Evolutionary conservation across 2,329 filamentous ascomycete species (phyloP), one percentile per base, ranked within the genome.

Genomic region (Sporothrix globosa): DNA sequence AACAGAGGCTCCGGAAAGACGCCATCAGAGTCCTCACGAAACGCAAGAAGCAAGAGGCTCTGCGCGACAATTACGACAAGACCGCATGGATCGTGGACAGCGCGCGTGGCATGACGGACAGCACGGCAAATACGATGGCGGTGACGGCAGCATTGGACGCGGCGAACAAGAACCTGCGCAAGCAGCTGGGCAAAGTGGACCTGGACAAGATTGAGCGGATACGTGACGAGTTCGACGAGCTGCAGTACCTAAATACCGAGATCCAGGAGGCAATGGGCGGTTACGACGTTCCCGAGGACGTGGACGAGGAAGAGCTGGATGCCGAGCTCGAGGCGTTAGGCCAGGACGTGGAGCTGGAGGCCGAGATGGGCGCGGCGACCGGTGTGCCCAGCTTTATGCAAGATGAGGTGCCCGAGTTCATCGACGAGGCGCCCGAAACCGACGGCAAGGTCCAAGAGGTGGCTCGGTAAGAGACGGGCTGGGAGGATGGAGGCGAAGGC

Each of bases 161-260:
- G 1, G 97, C 95, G 30, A 97, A 96, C 77, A 97, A 97, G 83
- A 91, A 93, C 77, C 86, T 99, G 74, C 90, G 90, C 78, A 92
- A 92, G 80, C 95, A 98, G 84, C 98, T 98, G 78, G 95, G 95
- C 76, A 97, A 97, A 84, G 92, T 99, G 74, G 91, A 99, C 77
- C 91, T 99, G 69, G 96, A 98, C 81, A 93, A 97, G 86, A 98
- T 99, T 76, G 96, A 99, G 86, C 86, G 91, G 75, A 87, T 99
- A 86, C 95, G 99, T 86, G 96, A 99, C 79, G 95, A 99, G 82
- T 98, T 99, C 96, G 94, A 94, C 6, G 96, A 99, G 81, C 80
- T 99, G 76, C 92, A 99, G 88, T 96, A 99, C 78, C 90, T 97
- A 72, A 95, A 96, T 3, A 98, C 98, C 80, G 96, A 99, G 81